phyloP scores from a whole-genome alignment of 2,329 filamentous ascomycete species.

The Aspergillus sp. region DNA sequence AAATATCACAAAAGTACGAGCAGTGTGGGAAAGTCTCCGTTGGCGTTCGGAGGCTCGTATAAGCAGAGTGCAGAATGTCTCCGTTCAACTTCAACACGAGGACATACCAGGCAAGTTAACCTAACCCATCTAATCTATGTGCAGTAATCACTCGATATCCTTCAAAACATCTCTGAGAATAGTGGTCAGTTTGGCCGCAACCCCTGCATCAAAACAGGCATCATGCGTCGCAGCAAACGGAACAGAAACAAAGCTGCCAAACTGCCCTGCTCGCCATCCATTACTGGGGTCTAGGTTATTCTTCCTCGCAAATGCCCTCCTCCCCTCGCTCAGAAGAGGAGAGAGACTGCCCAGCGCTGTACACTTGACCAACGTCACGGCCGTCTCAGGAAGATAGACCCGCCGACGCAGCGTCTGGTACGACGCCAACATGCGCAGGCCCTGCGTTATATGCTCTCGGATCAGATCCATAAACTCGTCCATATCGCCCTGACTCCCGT shows the following conservation, averaged over 20 bases:
- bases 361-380: neutral
- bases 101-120: no score
- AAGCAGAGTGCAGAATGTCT: neutral
- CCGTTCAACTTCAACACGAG: neutral
- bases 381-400: neutral
- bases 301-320: neutral
- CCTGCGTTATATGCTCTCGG: neutral
- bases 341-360: neutral
- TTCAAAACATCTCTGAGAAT: neutral
- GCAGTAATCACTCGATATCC: neutral
- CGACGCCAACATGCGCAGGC: neutral
- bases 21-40: no score
- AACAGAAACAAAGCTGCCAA: neutral
- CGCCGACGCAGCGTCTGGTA: neutral
- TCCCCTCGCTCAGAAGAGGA: neutral
- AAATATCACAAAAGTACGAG: no score
- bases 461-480: neutral
- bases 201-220: neutral
- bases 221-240: neutral
- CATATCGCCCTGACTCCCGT: neutral
- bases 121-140: neutral
- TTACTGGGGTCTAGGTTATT: neutral
- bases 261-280: neutral
- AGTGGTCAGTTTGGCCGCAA: neutral
- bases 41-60: no score